These are phyloP conservation scores for Pseudogymnoascus sp. DNA, from an alignment of 2,329 filamentous ascomycete species.

Conservation along the genomic window DNA sequence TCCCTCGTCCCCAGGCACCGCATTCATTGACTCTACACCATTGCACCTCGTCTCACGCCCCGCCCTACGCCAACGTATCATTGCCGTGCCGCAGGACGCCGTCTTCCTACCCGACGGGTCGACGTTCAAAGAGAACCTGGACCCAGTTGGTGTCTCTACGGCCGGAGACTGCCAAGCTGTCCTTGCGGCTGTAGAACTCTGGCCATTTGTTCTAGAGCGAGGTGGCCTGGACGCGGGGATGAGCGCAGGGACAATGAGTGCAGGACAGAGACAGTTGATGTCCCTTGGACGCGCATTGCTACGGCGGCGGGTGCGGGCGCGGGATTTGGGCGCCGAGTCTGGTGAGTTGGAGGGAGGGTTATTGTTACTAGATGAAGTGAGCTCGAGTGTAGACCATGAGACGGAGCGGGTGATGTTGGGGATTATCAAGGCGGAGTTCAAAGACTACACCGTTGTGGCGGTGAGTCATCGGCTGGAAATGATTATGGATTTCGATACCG, in stretches of 20 bases:
- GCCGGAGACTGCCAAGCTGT: conserved; percentile 10
- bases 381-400: conserved; percentile 18
- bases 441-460: conserved; percentile 22
- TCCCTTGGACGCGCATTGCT: conserved; percentile 32
- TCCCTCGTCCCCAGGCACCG: conserved; percentile 24
- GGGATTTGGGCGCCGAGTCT: conserved; percentile 16
- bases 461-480: conserved; percentile 25
- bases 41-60: conserved; percentile 33
- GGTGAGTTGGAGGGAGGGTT: conserved; percentile 22
- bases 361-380: conserved; percentile 28
- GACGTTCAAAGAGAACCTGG: conserved; percentile 35
- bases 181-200: conserved; percentile 11
- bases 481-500: conserved; percentile 24
- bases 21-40: conserved; percentile 36
- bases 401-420: conserved; percentile 17
- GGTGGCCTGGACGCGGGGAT: conserved; percentile 34
- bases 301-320: conserved; percentile 20
- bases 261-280: conserved; percentile 40
- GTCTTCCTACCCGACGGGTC: conserved; percentile 41
- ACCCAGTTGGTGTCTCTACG: conserved; percentile 30
- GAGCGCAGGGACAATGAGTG: conserved; percentile 28
- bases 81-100: conserved; percentile 45
- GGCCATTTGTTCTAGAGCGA: conserved; percentile 8
- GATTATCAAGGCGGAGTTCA: conserved; percentile 23
- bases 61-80: conserved; percentile 38